Conservation (phyloP, 1,284 basidiomycete species). For the Ustilago bromivora region DNA sequence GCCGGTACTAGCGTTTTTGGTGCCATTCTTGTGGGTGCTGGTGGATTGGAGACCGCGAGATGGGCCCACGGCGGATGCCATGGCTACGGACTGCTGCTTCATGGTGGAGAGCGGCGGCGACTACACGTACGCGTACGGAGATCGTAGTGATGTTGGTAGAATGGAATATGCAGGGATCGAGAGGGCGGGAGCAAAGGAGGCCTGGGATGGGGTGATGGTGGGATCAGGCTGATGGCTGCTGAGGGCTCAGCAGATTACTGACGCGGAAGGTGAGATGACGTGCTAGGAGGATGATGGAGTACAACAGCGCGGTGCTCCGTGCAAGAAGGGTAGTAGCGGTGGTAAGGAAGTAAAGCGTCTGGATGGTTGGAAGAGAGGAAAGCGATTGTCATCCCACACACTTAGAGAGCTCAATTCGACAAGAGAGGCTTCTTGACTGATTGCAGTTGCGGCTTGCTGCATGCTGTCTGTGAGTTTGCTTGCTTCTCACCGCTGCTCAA, state of each 20-base stretch:
- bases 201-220: neutral
- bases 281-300: neutral
- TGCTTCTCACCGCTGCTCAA: constrained; percentile 2
- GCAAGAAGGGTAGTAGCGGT: neutral
- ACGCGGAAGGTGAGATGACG: neutral
- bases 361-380: neutral
- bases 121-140: neutral
- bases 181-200: neutral
- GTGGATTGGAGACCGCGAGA: constrained; percentile 28
- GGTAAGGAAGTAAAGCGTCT: neutral
- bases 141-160: neutral
- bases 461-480: constrained; percentile 2
- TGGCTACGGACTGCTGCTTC: constrained; percentile 27
- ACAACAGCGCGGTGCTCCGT: neutral
- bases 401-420: neutral
- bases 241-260: neutral
- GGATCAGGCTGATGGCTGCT: neutral
- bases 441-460: neutral
- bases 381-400: neutral
- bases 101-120: constrained; percentile 8
- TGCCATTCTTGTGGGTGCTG: constrained; percentile 12
- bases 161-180: too few species aligned
- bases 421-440: neutral
- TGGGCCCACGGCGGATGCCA: constrained; percentile 29
- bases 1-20: constrained; percentile 20